phyloP scores from a whole-genome alignment of 768 basidiomycete species.

The Tulasnella sp. region DNA sequence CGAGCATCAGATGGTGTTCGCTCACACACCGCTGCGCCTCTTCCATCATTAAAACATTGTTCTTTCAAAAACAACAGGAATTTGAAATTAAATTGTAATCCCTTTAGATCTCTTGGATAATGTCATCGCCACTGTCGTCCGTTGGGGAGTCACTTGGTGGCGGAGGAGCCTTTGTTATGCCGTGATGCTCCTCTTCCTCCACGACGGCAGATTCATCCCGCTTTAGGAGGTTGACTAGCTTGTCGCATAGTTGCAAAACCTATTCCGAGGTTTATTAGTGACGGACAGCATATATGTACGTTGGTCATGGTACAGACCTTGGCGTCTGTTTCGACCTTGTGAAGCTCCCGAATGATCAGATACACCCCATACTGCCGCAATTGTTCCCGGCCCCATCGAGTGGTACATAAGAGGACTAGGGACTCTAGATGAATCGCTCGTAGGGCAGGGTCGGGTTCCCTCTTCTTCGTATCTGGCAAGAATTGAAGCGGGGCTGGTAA shows the following conservation, averaged over 20 bases:
- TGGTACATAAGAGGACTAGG: conserved; percentile 77
- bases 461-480: conserved; percentile 69
- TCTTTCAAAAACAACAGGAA: background rate
- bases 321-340: conserved; percentile 69
- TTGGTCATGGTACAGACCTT: conserved; percentile 39
- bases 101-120: conserved; percentile 43
- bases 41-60: conserved; percentile 65
- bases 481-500: conserved; percentile 79
- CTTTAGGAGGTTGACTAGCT: conserved; percentile 78
- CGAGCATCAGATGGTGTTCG: conserved; percentile 85
- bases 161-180: conserved; percentile 17
- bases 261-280: conserved; percentile 26
- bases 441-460: conserved; percentile 68
- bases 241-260: conserved; percentile 81
- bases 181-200: conserved; percentile 26
- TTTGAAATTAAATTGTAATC: conserved; percentile 1
- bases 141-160: conserved; percentile 11
- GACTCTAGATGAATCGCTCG: conserved; percentile 84
- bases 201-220: conserved; percentile 56
- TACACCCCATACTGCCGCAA: conserved; percentile 76
- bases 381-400: conserved; percentile 76
- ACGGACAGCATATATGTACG: background rate
- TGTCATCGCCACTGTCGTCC: conserved; percentile 61
- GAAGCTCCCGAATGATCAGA: conserved; percentile 66
- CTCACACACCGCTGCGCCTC: conserved; percentile 74